Base-by-base conservation (phyloP, 768 basidiomycete species). In the Nidula microcarpa region DNA sequence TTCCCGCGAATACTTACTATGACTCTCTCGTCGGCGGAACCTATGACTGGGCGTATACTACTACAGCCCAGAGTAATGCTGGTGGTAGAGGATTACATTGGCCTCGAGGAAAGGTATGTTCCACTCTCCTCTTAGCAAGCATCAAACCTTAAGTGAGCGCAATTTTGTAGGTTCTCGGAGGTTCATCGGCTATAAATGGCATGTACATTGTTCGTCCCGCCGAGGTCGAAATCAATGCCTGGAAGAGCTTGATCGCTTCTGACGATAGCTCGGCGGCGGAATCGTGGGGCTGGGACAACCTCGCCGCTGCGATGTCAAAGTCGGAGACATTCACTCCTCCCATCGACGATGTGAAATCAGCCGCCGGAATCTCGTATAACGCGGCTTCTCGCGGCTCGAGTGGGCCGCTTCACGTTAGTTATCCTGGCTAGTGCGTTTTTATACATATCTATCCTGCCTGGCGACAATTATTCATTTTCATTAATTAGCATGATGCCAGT, bases 141-240 rank as follows among this genome's bases (percentile, higher is more conserved):
- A 17, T 50, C 17, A 32, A 41, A 13, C 37, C 14, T 33, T 51
- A 13, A 34, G 18, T 32, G 33, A 30, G 13, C 32, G n/a, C 41
- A 10, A 30, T 17, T 36, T 41, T 11, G 14, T 45, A 86, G 72
- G 73, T 85, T 43, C 73, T 90, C 18, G 87, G 87, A 50, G 87
- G 87, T 5, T 85, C 81, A 0, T 76, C 83, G 33, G 84, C 86
- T 7, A 73, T 87, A 50, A 90, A 90, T 65, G 86, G 84, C 47
- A 75, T 88, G 74, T 87, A 85, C 69, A 70, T 79, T 57, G 75
- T 85, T 47, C 76, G 82, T 8, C 82, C 84, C 6, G 74, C 78
- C 23, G 58, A 72, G 53, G 56, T 70, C 52, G 82, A 84, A 59
- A 65, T 82, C 57, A 72, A 82, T 54, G 68, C 77, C 3, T 81